Conservation (phyloP, 2,329 filamentous ascomycete species). For the Helotiales sp. region DNA sequence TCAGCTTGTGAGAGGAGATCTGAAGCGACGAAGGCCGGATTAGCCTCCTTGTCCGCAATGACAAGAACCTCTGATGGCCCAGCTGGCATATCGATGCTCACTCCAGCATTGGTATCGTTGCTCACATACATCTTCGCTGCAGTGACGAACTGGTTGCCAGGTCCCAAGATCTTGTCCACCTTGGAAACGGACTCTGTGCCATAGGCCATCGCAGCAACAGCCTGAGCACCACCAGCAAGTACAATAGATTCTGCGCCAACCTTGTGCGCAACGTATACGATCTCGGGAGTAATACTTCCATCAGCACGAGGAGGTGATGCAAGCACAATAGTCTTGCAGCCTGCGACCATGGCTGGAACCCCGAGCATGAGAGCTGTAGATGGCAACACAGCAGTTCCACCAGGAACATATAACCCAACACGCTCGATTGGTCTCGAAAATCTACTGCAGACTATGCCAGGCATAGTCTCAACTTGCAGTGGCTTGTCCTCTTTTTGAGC, state of each 20-base stretch:
- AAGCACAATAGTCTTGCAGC: constrained; percentile 91
- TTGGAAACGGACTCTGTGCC: constrained; percentile 92
- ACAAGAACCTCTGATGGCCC: constrained; percentile 97
- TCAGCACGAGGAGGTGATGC: constrained; percentile 89
- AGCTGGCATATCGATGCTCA: constrained; percentile 97
- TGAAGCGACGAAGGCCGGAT: constrained; percentile 92
- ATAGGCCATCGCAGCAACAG: constrained; percentile 95
- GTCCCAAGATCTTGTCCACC: constrained; percentile 97
- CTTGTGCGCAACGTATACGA: constrained; percentile 97
- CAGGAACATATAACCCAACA: constrained; percentile 95
- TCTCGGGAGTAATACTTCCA: constrained; percentile 90
- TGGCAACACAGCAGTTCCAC: constrained; percentile 94
- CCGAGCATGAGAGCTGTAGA: constrained; percentile 98
- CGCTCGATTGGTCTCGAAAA: constrained; percentile 91
- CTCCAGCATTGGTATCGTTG: constrained; percentile 94
- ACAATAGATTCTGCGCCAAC: constrained; percentile 95
- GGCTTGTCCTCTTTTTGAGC: constrained; percentile 85
- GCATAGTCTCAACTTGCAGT: constrained; percentile 93
- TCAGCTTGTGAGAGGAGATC: constrained; percentile 95
- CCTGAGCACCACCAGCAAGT: constrained; percentile 91
- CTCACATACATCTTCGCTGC: constrained; percentile 98
- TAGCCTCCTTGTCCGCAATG: constrained; percentile 82
- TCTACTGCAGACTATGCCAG: constrained; percentile 89
- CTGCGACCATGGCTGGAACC: constrained; percentile 95
- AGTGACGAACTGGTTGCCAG: constrained; percentile 97